Evolutionary conservation across 768 basidiomycete genomes (phyloP).

Genomic region (Boletus sp.): DNA sequence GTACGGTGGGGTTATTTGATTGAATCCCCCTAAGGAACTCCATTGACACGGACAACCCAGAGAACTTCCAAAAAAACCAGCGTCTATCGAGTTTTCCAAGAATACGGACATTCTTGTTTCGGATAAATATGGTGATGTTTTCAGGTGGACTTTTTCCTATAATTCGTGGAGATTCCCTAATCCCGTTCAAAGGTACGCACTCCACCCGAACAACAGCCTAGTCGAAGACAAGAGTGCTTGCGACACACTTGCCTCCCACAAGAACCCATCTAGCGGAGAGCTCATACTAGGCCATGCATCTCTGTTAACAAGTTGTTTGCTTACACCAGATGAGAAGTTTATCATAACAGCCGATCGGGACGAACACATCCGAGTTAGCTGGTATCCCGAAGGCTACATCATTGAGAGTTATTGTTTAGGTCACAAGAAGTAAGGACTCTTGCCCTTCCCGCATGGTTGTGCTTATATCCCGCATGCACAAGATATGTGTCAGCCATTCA

Average conservation of each 20-base stretch:
- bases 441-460: not conserved
- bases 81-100: conserved; percentile 58
- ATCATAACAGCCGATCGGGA: conserved; percentile 92
- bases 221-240: conserved; percentile 27
- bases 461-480: conserved; percentile 1
- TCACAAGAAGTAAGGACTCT: conserved; percentile 61
- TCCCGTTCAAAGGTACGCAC: conserved; percentile 50
- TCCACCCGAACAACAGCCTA: conserved; percentile 32
- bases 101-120: conserved; percentile 72
- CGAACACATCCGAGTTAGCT: conserved; percentile 90
- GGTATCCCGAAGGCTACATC: conserved; percentile 81
- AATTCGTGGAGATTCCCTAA: not conserved
- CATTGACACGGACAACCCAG: conserved; percentile 36
- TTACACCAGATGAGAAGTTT: conserved; percentile 63
- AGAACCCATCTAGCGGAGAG: conserved; percentile 63
- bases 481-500: conserved; percentile 86
- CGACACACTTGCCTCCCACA: conserved; percentile 51
- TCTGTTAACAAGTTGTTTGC: conserved; percentile 68
- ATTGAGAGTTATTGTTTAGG: conserved; percentile 89
- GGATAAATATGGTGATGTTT: conserved; percentile 96
- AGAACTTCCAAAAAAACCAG: conserved; percentile 81
- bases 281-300: conserved; percentile 88
- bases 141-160: conserved; percentile 48
- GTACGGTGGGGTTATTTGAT: conserved; percentile 46
- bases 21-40: not conserved